Evolutionary conservation across 169 alveolate genomes (phyloP), one percentile per base, ranked within the genome.

Genomic region (Cryptosporidium canis): DNA sequence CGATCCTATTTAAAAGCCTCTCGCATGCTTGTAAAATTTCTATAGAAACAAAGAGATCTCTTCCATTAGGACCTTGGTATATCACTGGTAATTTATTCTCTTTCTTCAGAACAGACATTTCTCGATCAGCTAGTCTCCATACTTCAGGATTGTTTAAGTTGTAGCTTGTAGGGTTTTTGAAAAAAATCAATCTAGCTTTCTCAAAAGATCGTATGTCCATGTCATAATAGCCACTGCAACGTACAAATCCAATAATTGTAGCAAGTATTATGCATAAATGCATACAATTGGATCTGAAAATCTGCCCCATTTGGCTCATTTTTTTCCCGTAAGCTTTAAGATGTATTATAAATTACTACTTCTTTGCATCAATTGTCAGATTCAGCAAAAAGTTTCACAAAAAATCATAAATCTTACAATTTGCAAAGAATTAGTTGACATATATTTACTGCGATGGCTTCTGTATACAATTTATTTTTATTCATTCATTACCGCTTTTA

Each of bases 111-210:
- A 21, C 27, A 24, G 27, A 2, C 1, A 77, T 77, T 58, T 77
- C 87, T 35, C 87, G 65, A 41, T 77, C 87, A 24, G 71, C 87
- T 21, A 77, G 61, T 41, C 58, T 45, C 87, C 87, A 77, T 1
- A 58, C 35, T 58, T 61, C 64, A 6, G 29, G 33, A 11, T 43
- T 31, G 18, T 3, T 2, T 4, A 27, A 2, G 7, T 77, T 41
- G 61, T 37, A 77, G 29, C 24, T 61, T 1, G 53, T 39, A 29
- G 18, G 14, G 6, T 65, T 48, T 43, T 48, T 35, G 37, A 77
- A 77, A 58, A 77, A 77, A 39, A 77, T 41, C 4, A 51, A 4
- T 39, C 72, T 58, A 12, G 87, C 87, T 58, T 21, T 55, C 8
- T 77, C 65, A 77, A 55, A 58, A 21, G 87, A 77, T 35, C n/a